phyloP scores from a whole-genome alignment of 352 stramenopile genomes.

The Phytopythium litorale region DNA sequence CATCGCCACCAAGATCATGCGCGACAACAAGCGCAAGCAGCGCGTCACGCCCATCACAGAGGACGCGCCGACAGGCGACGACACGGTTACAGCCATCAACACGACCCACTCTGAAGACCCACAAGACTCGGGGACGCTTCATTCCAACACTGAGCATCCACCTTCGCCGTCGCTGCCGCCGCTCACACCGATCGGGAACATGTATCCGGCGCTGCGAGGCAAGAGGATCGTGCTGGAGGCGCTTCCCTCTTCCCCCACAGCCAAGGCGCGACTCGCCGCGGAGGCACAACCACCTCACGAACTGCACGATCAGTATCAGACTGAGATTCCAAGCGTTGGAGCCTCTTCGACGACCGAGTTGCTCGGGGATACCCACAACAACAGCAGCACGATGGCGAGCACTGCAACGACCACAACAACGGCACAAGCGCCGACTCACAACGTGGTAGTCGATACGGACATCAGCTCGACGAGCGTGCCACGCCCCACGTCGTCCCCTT shows the following conservation, averaged over 20 bases:
- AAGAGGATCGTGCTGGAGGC: slow-evolving; percentile 7
- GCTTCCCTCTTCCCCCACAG: neutral
- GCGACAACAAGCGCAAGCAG: slow-evolving; percentile 7
- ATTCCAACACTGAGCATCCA: neutral
- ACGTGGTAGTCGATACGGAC: neutral
- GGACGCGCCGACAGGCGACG: neutral
- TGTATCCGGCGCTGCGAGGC: slow-evolving; percentile 4
- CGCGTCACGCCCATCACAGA: slow-evolving; percentile 3
- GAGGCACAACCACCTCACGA: neutral
- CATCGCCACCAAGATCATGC: slow-evolving; percentile 16
- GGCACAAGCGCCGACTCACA: neutral
- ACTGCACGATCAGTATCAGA: neutral
- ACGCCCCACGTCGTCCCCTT: neutral
- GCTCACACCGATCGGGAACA: neutral
- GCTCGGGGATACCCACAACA: neutral
- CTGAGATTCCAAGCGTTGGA: neutral
- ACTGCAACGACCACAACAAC: neutral
- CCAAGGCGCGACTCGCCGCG: neutral
- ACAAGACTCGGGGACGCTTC: neutral
- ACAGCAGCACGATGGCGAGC: neutral
- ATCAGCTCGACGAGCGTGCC: neutral
- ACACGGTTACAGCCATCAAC: neutral
- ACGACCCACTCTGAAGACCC: neutral
- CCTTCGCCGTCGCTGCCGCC: neutral
- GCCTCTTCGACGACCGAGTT: neutral